Percentiles rank a stretch among this genome's conserved stretches.
phyloP scores from a whole-genome alignment of 106 monocot genomes.

The Dendrobium catenatum region DNA sequence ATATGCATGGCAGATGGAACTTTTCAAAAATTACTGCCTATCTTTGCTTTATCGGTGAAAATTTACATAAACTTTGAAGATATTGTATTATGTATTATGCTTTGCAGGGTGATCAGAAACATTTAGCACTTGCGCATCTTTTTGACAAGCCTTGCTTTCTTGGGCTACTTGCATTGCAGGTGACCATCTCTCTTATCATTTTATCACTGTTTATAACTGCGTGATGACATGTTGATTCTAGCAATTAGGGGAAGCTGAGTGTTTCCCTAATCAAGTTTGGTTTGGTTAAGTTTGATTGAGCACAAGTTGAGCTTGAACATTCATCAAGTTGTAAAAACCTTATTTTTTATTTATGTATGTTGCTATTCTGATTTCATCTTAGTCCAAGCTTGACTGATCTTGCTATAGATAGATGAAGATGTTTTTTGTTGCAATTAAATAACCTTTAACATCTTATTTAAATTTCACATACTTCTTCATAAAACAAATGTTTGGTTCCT shows the following conservation, averaged over 20 bases:
- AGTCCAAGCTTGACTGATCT: neutral
- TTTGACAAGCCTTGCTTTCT: slow-evolving; percentile 99
- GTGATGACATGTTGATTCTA: neutral
- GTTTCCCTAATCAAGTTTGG: neutral
- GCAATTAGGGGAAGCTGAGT: neutral
- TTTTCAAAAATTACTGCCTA: neutral
- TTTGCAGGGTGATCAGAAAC: slow-evolving; percentile 80
- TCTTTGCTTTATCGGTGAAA: neutral
- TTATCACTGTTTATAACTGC: neutral
- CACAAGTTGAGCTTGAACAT: neutral
- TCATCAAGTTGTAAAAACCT: neutral
- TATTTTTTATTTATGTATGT: neutral
- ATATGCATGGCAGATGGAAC: neutral
- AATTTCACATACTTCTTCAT: neutral
- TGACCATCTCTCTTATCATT: slow-evolving; percentile 4
- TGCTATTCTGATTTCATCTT: neutral
- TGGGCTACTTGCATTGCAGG: slow-evolving; percentile 89
- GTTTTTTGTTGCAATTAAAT: neutral
- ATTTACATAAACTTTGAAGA: neutral
- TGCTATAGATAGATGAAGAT: neutral
- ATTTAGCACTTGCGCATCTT: slow-evolving; percentile 86
- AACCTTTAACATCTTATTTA: neutral
- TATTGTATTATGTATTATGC: slow-evolving; percentile 2
- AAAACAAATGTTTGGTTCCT: neutral
- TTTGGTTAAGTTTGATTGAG: neutral